Base-by-base conservation (phyloP, 1,139 yeast genomes). In the Geotrichum carabidarum region DNA sequence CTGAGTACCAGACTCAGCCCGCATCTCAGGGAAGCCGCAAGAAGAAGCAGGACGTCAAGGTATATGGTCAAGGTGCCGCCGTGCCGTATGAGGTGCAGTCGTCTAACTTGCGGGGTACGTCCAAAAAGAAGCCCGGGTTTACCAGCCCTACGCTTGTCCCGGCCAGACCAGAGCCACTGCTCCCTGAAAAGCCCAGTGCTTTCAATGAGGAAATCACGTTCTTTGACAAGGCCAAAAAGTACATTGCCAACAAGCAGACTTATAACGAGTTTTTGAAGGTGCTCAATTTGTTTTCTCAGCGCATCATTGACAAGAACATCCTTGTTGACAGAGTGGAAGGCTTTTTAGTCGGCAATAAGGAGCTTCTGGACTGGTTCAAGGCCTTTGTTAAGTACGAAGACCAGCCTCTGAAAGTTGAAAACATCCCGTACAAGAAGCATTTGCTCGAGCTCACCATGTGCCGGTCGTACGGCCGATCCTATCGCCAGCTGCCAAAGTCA, bases 201-300 rank as follows among this genome's bases (percentile, higher is more conserved):
- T 73, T 87, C 58, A 79, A 81, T 61, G 97, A 91, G 65, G 99
- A 93, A 69, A 82, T 94, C 38, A 78, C 83, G 5, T 93, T 91
- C 68, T 93, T 93, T 66, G 99, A 93, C 68, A 86, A 85, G 68
- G 96, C 88, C 27, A 93, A 93, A 72, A 89, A 88, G 68, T 85
- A 84, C 3, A 83, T 93, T 67, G 94, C 95, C 36, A 88, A 87
- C 70, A 91, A 89, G 69, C 95, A 86, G 68, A 81, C 89, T 11
- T 93, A 93, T 69, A 86, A 86, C 61, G 99, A 93, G 71, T 93
- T 93, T 69, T 76, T 93, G 68, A 93, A 93, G 69, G 78, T 93
- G 56, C 75, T 93, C 63, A 89, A 90, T 65, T 74, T 94, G 62
- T 94, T 82, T 65, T 86, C 96, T 1, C 95, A 90, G 68, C 96